phyloP scores from a whole-genome alignment of 2,329 filamentous ascomycete genomes.

The Aspergillus sp. region DNA sequence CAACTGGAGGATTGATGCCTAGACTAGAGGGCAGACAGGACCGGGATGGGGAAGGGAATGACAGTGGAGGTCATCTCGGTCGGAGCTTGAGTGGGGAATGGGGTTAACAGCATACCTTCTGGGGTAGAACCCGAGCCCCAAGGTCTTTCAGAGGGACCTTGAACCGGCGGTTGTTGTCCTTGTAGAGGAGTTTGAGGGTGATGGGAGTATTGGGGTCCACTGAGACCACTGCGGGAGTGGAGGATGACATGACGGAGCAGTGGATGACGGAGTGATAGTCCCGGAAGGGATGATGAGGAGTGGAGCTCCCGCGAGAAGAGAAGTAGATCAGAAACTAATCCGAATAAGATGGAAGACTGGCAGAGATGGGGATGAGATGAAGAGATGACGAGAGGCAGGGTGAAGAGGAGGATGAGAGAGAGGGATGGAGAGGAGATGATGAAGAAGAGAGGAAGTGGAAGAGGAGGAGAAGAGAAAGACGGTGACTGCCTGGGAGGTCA shows the following conservation, averaged over 20 bases:
- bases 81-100: constrained; percentile 26
- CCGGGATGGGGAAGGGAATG: background rate
- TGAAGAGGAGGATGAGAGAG: constrained; percentile 3
- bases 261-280: constrained; percentile 1
- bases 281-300: constrained; percentile 3
- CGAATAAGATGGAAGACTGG: constrained; percentile 2
- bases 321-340: constrained; percentile 9
- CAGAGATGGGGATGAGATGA: constrained; percentile 8
- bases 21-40: background rate
- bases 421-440: constrained; percentile 14
- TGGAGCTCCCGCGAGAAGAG: constrained; percentile 4
- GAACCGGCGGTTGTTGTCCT: constrained; percentile 75
- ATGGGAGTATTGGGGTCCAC: constrained; percentile 70
- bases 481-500: constrained; percentile 15
- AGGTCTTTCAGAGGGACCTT: constrained; percentile 89
- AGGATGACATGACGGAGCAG: constrained; percentile 30
- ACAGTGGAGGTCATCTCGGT: background rate
- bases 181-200: constrained; percentile 79
- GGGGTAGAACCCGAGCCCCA: constrained; percentile 68
- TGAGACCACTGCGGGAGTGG: constrained; percentile 44
- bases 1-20: background rate
- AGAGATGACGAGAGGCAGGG: background rate
- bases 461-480: constrained; percentile 16
- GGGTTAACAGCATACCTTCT: constrained; percentile 66
- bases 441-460: constrained; percentile 18